Evolutionary conservation across 2,329 filamentous ascomycete genomes (phyloP), one percentile per base, ranked within the genome.

Genomic region (Aspergillus versicolor): DNA sequence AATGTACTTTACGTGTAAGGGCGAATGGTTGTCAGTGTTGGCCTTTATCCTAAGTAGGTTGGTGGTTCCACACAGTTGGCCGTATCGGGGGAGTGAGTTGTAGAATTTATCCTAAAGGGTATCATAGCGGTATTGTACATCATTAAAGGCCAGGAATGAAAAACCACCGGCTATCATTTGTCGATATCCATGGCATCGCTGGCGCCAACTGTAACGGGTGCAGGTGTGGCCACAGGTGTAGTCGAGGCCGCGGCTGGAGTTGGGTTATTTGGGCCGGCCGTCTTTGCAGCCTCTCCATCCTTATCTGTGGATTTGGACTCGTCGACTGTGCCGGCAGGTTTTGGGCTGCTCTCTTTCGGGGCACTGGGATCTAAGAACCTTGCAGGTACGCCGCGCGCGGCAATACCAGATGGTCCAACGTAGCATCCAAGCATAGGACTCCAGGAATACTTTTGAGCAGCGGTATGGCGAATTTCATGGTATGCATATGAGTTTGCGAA

Each of bases 401-500:
- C 70, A 78, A 79, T 62, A 78, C 81, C 63, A 5, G 67, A 61
- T 30, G 81, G 83, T 0, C 93, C 93, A 4, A 93, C 88, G 83
- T 92, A 99, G 15, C 88, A 90, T 5, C 90, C 92, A 30, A 96
- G 75, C 64, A 94, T 80, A 30, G 81, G 81, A 70, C 92, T 96
- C 90, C 91, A 99, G 57, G 84, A 84, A 72, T 92, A 92, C 44
- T 90, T 86, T 43, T 91, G 89, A 1, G 80, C 83, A 52, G 85
- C 77, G 13, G 96, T 81, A 54, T 88, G 85, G 67, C 90, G 88
- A 45, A 97, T 88, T 72, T 95, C 87, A 27, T 72, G 70, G 75
- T 92, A 97, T 0, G 92, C 92, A 61, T 88, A 84, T 43, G 85
- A 79, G 70, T 93, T 93, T 61, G 85, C 83, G 74, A 93, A 99